These are phyloP conservation scores for Sarocladiaceae sp. DNA, from an alignment of 2,329 filamentous ascomycete genomes.

Conservation along the genomic window DNA sequence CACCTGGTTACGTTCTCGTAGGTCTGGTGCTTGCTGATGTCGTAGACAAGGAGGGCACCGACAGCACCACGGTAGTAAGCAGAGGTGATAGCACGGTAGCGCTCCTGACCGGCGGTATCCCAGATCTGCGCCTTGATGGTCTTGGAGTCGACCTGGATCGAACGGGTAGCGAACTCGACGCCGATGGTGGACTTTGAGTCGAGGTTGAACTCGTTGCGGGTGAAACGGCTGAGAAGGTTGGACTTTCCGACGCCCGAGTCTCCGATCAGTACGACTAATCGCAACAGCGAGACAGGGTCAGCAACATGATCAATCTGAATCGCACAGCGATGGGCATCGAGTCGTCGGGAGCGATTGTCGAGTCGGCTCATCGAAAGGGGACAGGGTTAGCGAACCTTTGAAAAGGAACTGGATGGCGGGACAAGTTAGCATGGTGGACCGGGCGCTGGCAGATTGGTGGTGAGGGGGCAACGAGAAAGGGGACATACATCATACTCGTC, in stretches of 20 bases:
- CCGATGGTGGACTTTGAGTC: conserved; percentile 99
- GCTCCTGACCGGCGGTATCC: conserved; percentile 98
- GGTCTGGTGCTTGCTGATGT: conserved; percentile 99
- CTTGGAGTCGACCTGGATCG: conserved; percentile 98
- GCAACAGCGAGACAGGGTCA: neutral
- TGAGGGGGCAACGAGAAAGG: conserved; percentile 14
- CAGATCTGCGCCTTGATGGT: conserved; percentile 99
- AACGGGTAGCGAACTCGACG: conserved; percentile 97
- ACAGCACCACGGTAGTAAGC: conserved; percentile 98
- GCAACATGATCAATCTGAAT: neutral
- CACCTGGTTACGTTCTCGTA: conserved; percentile 99
- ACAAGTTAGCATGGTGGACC: conserved; percentile 26
- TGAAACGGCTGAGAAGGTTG: conserved; percentile 98
- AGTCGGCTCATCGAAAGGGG: conserved; percentile 18
- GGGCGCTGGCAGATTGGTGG: conserved; percentile 10
- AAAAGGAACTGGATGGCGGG: conserved; percentile 75
- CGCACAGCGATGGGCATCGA: neutral
- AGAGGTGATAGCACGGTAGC: conserved; percentile 97
- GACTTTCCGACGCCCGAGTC: conserved; percentile 99
- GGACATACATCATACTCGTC: conserved; percentile 97
- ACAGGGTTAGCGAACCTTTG: conserved; percentile 64
- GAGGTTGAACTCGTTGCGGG: conserved; percentile 98
- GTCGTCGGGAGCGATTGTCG: conserved; percentile 15
- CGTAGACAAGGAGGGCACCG: conserved; percentile 94
- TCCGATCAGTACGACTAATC: conserved; percentile 90